Percentiles rank a stretch among this genome's conserved stretches.
These are phyloP conservation scores for Backusella westeae DNA, from an alignment of 192 early-diverging fungal genomes.

Conservation along the genomic window DNA sequence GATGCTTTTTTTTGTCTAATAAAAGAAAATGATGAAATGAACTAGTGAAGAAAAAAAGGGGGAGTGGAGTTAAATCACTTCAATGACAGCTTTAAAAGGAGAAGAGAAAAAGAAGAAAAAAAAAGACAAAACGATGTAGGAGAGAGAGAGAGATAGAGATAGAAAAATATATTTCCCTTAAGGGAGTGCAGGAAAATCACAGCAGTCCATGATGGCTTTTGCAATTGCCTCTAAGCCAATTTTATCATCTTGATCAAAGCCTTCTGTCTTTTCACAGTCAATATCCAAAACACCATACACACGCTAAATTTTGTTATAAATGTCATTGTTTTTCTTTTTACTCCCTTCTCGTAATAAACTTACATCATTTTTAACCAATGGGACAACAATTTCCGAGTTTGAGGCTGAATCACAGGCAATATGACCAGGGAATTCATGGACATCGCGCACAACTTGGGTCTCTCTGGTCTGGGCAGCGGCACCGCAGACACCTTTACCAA, in stretches of 20 bases:
- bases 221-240: conserved; percentile 65
- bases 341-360: conserved; percentile 14
- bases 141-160: neutral
- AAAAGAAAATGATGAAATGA: conserved; percentile 1
- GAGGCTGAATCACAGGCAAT: conserved; percentile 90
- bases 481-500: conserved; percentile 90
- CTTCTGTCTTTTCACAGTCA: conserved; percentile 60
- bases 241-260: conserved; percentile 68
- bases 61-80: neutral
- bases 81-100: neutral
- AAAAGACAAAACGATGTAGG: neutral
- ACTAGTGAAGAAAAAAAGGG: neutral
- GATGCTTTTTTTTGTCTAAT: neutral
- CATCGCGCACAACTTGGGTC: conserved; percentile 72
- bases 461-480: conserved; percentile 59
- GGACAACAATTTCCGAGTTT: conserved; percentile 86
- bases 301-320: conserved; percentile 21
- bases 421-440: conserved; percentile 82
- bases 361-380: conserved; percentile 54
- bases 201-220: conserved; percentile 47
- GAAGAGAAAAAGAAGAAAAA: neutral
- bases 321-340: too few relatives aligned
- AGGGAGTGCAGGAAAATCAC: conserved; percentile 15
- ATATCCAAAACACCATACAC: conserved; percentile 72
- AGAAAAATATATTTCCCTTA: neutral